These are phyloP conservation scores for Musa balbisiana DNA, from an alignment of 202 grass and related monocot species.

Conservation along the genomic window DNA sequence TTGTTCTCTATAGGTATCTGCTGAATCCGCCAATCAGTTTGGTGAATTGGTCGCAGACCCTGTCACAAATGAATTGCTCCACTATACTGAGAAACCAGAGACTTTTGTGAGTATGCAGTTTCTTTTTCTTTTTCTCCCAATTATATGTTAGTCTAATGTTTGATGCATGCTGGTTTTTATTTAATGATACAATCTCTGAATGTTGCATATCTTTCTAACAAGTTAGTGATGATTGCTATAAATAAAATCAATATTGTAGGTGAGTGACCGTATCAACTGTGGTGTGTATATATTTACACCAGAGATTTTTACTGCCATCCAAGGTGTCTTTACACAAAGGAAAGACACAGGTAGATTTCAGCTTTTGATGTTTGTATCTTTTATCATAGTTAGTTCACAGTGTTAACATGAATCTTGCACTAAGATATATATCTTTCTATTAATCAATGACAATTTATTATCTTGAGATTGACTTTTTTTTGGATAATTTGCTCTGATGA, in stretches of 20 bases:
- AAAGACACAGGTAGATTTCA: slow-evolving; percentile 69
- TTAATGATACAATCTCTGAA: slow-evolving; percentile 1
- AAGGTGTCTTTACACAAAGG: slow-evolving; percentile 80
- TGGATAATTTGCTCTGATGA: not conserved
- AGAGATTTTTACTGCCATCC: slow-evolving; percentile 79
- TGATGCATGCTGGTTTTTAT: slow-evolving; percentile 6
- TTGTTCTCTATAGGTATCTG: slow-evolving; percentile 52
- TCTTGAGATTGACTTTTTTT: slow-evolving; percentile 1
- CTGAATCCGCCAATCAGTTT: slow-evolving; percentile 86
- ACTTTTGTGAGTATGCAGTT: slow-evolving; percentile 63
- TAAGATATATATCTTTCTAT: not conserved
- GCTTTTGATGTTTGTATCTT: not conserved
- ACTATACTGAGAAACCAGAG: slow-evolving; percentile 93
- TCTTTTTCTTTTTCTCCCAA: slow-evolving; percentile 16
- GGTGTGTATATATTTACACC: slow-evolving; percentile 99
- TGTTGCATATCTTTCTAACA: not conserved
- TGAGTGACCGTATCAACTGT: slow-evolving; percentile 96
- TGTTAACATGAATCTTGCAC: not conserved
- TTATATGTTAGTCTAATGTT: not conserved
- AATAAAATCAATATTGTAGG: slow-evolving; percentile 43
- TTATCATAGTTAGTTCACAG: not conserved
- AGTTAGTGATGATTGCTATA: not conserved
- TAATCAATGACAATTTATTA: not conserved
- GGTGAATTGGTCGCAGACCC: slow-evolving; percentile 91
- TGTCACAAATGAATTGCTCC: slow-evolving; percentile 85